Base-by-base conservation (phyloP, 148 eudicot species). In the Euryodendron excelsum region DNA sequence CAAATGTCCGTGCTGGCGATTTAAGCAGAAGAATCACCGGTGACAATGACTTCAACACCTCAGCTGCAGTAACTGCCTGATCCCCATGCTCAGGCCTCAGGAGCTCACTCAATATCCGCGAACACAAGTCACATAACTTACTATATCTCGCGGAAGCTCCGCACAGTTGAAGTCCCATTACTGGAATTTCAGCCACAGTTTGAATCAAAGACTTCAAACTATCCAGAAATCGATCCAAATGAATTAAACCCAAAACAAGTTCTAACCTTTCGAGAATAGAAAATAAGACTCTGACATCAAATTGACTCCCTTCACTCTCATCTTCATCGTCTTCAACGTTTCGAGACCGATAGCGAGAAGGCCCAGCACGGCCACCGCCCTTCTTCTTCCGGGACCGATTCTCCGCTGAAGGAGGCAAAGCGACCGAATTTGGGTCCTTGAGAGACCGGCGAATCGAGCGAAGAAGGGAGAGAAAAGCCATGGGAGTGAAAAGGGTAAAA, bases 201-300 rank as follows among this genome's bases (percentile, higher is more conserved):
- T 90, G 93, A 23, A 95, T 89, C 80, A 95, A 87, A 61, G 91
- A 83, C 82, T 88, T 95, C 77, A 95, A 81, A 89, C 92, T 77
- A 82, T 95, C 99, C 21, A 90, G 90, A 88, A 93, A 95, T 66
- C 99, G 84, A 72, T 84, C 97, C 84, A 96, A 89, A 85, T 96
- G 97, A 63, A 96, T 85, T 71, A 91, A 87, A 27, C 82, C 86
- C 75, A 96, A 39, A 45, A 90, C 97, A 83, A 80, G 69, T 73
- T 82, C 85, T 72, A 96, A 80, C 85, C 77, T 91, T 10, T 93
- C 93, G 61, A 96, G 86, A 77, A 90, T 83, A 50, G 15, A 21
- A 12, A 91, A 88, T 80, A 96, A 78, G 59, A 85, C 78, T 52
- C 83, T 85, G 21, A 87, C 80, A 75, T 96, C 95, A 75, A 89